Evolutionary conservation across 768 basidiomycete genomes (phyloP).

Genomic region (Tylopilus vinaceipallidus): DNA sequence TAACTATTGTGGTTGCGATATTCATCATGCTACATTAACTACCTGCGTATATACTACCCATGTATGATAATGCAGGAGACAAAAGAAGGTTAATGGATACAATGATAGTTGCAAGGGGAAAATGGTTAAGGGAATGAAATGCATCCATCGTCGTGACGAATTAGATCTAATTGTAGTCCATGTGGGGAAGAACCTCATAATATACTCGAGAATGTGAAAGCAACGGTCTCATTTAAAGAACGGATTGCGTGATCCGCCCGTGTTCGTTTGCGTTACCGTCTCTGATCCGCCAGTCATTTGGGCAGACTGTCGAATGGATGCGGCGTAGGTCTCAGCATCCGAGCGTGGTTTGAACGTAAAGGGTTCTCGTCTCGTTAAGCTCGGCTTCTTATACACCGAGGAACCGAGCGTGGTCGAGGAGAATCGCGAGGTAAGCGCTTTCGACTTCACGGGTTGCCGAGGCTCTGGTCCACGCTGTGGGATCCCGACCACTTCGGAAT

Average conservation of each 20-base stretch:
- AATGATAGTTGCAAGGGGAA: constrained; percentile 17
- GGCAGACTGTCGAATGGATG: constrained; percentile 40
- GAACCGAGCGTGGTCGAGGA: constrained; percentile 46
- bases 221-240: constrained; percentile 42
- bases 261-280: constrained; percentile 41
- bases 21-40: constrained; percentile 26
- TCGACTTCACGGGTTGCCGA: constrained; percentile 64
- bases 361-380: constrained; percentile 25
- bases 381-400: constrained; percentile 33
- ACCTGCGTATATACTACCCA: constrained; percentile 3
- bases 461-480: constrained; percentile 63
- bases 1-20: constrained; percentile 10
- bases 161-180: constrained; percentile 26
- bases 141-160: constrained; percentile 3
- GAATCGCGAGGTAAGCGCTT: constrained; percentile 45
- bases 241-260: constrained; percentile 52
- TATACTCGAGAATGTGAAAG: constrained; percentile 5
- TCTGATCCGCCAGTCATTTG: constrained; percentile 35
- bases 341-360: constrained; percentile 37
- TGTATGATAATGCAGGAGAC: constrained; percentile 19
- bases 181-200: constrained; percentile 20
- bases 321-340: constrained; percentile 61
- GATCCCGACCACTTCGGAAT: constrained; percentile 66
- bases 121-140: constrained; percentile 6
- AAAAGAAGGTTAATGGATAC: constrained; percentile 15